These are phyloP conservation scores for Pleurotus djamor DNA, from an alignment of 768 basidiomycete species.

Conservation along the genomic window DNA sequence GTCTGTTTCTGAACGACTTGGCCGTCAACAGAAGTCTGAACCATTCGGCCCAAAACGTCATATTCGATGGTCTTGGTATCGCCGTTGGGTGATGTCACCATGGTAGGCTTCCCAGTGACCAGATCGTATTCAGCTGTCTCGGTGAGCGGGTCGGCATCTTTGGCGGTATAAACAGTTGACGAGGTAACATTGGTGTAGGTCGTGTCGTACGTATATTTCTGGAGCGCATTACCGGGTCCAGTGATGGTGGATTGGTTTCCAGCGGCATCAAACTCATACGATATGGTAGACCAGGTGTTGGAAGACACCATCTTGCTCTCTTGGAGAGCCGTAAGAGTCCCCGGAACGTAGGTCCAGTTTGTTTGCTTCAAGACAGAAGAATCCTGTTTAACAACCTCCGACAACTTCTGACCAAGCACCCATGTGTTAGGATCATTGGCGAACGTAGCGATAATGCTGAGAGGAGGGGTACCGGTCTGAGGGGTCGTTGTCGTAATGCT, in stretches of 20 bases:
- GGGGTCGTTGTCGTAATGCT: slow-evolving; percentile 4
- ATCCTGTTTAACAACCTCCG: neutral
- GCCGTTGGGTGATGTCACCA: neutral
- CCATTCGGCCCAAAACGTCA: neutral
- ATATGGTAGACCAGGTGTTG: neutral
- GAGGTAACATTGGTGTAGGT: slow-evolving; percentile 3
- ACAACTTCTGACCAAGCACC: slow-evolving; percentile 11
- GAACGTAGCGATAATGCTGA: slow-evolving; percentile 7
- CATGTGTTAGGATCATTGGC: slow-evolving; percentile 3
- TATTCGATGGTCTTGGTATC: slow-evolving; percentile 1
- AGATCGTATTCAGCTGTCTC: slow-evolving; percentile 3
- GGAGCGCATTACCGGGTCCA: neutral
- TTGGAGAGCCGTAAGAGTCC: neutral
- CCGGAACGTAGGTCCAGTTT: neutral
- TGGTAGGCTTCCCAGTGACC: neutral
- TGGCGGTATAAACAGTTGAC: slow-evolving; percentile 1
- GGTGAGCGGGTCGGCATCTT: neutral
- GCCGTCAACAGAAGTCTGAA: neutral
- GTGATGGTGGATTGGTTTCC: slow-evolving; percentile 1
- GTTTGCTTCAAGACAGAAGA: neutral
- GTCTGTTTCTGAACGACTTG: neutral
- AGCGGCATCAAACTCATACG: slow-evolving; percentile 1
- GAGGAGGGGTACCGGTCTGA: slow-evolving; percentile 7
- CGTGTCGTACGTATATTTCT: neutral
- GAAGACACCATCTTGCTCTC: neutral